Conservation (phyloP, 164 flowering plant genomes). For the Nymphaea thermarum region DNA sequence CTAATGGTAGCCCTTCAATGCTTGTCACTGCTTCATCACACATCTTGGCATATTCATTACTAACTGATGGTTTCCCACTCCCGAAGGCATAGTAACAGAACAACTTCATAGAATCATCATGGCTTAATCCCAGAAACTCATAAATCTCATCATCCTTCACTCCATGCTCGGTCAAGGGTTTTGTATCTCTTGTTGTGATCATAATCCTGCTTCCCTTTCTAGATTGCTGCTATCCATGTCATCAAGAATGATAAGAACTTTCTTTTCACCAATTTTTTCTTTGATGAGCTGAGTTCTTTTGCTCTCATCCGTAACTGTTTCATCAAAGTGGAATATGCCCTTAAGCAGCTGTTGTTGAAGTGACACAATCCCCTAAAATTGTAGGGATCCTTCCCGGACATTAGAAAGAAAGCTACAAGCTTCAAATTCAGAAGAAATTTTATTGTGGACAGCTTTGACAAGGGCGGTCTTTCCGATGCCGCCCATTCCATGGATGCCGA, state of each 20-base stretch:
- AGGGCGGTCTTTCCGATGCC: neutral
- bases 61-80: no score
- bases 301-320: neutral
- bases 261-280: neutral
- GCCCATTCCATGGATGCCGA: slow-evolving; percentile 1
- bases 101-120: no score
- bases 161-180: no score
- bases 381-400: slow-evolving; percentile 2
- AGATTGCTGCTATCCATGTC: neutral
- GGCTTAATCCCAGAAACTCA: no score
- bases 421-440: neutral
- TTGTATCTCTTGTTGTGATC: no score
- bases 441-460: neutral
- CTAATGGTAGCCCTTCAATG: neutral
- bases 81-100: no score
- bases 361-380: neutral
- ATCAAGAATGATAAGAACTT: slow-evolving; percentile 3
- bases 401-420: slow-evolving; percentile 7
- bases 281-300: slow-evolving; percentile 1
- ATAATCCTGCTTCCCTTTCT: no score
- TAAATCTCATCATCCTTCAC: no score
- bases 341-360: neutral
- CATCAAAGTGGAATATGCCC: neutral
- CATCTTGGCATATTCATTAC: no score
- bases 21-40: neutral